A percentile compares a stretch with the other conserved stretches of the same genome.
Conservation (phyloP, 306 rosid species). For the Gleditsia sinensis region DNA sequence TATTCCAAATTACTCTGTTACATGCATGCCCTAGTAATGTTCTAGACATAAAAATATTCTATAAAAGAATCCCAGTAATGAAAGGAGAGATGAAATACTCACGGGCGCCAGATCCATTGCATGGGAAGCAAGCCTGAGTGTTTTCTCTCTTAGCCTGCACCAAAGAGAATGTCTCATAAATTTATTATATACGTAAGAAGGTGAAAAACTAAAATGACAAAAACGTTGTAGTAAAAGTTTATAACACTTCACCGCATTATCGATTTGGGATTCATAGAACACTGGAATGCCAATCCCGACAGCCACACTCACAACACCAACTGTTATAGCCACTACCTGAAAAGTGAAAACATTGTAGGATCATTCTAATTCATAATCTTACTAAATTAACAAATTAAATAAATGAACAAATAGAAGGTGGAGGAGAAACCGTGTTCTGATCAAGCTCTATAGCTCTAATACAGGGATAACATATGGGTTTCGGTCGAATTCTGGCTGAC, state of each 20-base stretch:
- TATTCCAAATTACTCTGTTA: background rate
- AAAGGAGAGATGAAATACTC: constrained; percentile 38
- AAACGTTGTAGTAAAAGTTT: background rate
- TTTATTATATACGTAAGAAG: background rate
- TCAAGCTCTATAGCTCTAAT: constrained; percentile 87
- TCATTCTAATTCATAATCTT: background rate
- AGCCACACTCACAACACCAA: constrained; percentile 78
- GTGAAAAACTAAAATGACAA: background rate
- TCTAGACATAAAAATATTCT: constrained; percentile 6
- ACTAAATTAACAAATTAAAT: background rate
- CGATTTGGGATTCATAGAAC: constrained; percentile 88
- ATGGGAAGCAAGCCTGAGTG: constrained; percentile 95
- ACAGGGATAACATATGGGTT: constrained; percentile 64
- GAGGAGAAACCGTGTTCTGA: constrained; percentile 74
- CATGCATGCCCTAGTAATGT: background rate
- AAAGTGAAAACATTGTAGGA: constrained; percentile 33
- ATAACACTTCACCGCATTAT: constrained; percentile 70
- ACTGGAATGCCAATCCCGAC: constrained; percentile 86
- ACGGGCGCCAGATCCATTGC: constrained; percentile 96
- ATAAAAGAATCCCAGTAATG: background rate
- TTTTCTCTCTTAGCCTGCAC: constrained; percentile 87
- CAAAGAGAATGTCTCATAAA: constrained; percentile 15
- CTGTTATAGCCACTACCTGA: constrained; percentile 87
- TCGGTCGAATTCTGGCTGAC: constrained; percentile 43
- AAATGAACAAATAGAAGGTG: background rate